Evolutionary conservation across 345 rosid genomes (phyloP).

Genomic region (Camelina neglecta): DNA sequence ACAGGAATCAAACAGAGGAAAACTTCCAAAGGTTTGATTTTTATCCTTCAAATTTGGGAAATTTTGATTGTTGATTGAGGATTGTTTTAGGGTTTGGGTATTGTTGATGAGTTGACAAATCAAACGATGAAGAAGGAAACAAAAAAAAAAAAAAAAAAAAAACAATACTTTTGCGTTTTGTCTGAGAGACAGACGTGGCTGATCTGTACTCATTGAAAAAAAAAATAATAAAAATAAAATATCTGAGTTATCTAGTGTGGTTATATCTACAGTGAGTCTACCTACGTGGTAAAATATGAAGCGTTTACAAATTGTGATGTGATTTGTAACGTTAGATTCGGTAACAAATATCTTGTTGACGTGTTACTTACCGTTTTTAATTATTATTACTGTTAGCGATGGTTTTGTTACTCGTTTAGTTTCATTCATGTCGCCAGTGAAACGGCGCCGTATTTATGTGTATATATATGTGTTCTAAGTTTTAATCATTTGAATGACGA

Average conservation of each 20-base stretch:
- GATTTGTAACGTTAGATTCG: not conserved
- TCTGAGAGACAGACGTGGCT: constrained; percentile 35
- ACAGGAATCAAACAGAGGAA: not conserved
- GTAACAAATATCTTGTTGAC: not conserved
- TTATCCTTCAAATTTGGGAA: not conserved
- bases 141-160: not conserved
- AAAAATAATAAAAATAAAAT: not conserved
- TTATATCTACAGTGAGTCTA: not conserved
- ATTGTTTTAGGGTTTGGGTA: constrained; percentile 33
- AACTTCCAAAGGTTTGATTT: constrained; percentile 3
- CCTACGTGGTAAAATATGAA: constrained; percentile 5
- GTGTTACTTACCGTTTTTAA: not conserved
- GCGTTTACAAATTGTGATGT: not conserved
- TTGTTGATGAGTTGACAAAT: constrained; percentile 35
- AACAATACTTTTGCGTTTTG: not conserved
- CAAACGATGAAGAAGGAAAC: constrained; percentile 20
- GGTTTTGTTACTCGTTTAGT: no score
- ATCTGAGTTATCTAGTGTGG: constrained; percentile 10
- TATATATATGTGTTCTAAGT: no score
- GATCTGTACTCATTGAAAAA: constrained; percentile 25
- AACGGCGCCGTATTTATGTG: no score
- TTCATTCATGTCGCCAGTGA: no score
- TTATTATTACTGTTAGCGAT: no score
- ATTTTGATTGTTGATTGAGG: not conserved
- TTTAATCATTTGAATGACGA: no score